A percentile compares a stretch with the other conserved stretches of the same genome.
Evolutionary conservation across 768 basidiomycete species (phyloP).

Genomic region (Mycena venus): DNA sequence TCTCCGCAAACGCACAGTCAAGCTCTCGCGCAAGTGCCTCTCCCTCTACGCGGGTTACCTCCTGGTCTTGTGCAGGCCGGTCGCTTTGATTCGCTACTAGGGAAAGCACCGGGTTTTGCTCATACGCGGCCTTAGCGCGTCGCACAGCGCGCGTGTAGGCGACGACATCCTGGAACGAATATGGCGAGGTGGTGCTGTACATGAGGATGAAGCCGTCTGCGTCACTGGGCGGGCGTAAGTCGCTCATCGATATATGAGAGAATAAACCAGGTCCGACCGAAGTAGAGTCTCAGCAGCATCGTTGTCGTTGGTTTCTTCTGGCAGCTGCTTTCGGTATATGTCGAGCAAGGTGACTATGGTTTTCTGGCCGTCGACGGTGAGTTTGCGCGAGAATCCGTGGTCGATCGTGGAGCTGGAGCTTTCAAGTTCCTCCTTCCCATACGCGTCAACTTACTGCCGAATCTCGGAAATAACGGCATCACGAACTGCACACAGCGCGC

Average conservation of each 20-base stretch:
- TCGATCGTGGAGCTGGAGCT: conserved; percentile 22
- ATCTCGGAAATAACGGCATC: background rate
- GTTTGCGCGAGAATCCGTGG: conserved; percentile 26
- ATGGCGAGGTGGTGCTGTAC: conserved; percentile 35
- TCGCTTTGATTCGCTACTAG: conserved; percentile 33
- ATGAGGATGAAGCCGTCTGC: conserved; percentile 35
- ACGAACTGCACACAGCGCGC: conserved; percentile 15
- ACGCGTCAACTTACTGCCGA: background rate
- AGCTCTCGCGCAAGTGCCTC: conserved; percentile 31
- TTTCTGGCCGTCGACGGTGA: conserved; percentile 26
- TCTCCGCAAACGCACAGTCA: conserved; percentile 23
- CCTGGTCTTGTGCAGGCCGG: conserved; percentile 31
- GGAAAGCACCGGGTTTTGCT: conserved; percentile 19
- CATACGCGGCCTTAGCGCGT: conserved; percentile 19
- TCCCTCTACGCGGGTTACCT: conserved; percentile 26
- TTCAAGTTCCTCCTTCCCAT: conserved; percentile 18
- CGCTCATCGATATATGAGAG: background rate
- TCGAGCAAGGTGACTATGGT: conserved; percentile 33
- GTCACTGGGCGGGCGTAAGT: conserved; percentile 7
- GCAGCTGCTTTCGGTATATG: conserved; percentile 16
- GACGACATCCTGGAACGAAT: conserved; percentile 33
- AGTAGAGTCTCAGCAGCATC: background rate
- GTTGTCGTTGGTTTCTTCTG: conserved; percentile 5
- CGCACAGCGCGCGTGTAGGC: conserved; percentile 29
- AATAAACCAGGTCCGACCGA: conserved; percentile 2